Evolutionary conservation across 1,139 yeast genomes (phyloP), one percentile per base, ranked within the genome.

Genomic region (Keqinozyma sinolaborantium): DNA sequence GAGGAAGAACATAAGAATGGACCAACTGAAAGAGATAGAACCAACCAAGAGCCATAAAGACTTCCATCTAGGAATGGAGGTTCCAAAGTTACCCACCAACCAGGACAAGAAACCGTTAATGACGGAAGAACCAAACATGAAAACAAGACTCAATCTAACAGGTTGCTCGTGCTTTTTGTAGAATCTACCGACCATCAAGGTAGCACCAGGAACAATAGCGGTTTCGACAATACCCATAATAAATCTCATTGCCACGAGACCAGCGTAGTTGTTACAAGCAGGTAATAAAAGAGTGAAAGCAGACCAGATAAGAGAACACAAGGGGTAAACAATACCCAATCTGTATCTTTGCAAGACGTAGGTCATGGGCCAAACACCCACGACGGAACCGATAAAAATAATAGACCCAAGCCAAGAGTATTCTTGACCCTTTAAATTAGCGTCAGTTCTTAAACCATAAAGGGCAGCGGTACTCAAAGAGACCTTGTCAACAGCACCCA

Each of bases 341-440:
- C 51, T 48, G 30, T 41, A 51, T 30, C 44, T 51, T 36, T 55
- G 60, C 26, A 56, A 37, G 14, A 58, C 28, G 36, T 40, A 53
- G 11, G 58, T 43, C 53, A 58, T 55, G 3, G 76, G 74, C 46
- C 60, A 56, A 44, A 59, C 62, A 24, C 66, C 64, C n/a, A 55
- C 60, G 16, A 73, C 51, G 19, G 65, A 68, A 14, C 78, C 79
- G 30, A 73, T 51, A 42, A 62, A 73, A 28, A 73, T 50, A 29
- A 67, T 55, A 2, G 75, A 58, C 4, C 73, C 63, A 6, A 64
- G 42, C 79, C 79, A 73, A 20, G 70, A 55, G 42, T 69, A 73
- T 36, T 67, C 58, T 30, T 56, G 57, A n/a, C 70, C 69, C 1
- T 36, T 42, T 35, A 73, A 48, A 29, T 64, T 32, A 14, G 50